phyloP scores from a whole-genome alignment of 2,329 filamentous ascomycete genomes.

The Pezicula radicicola region DNA sequence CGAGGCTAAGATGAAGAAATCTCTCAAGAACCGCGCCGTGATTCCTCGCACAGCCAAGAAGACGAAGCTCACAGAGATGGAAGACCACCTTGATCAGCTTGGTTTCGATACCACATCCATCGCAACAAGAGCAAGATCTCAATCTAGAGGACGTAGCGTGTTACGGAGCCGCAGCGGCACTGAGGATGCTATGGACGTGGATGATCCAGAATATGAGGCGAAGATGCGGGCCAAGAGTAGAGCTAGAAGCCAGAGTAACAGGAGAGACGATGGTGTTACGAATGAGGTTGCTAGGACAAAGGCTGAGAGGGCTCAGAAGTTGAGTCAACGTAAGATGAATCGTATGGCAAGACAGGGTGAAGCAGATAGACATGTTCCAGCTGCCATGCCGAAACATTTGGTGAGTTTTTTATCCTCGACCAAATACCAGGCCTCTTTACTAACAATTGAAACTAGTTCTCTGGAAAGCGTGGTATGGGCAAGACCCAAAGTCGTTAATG shows the following conservation, averaged over 20 bases:
- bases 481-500: conserved; percentile 74
- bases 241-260: conserved; percentile 63
- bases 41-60: conserved; percentile 81
- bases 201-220: conserved; percentile 50
- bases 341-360: conserved; percentile 96
- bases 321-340: conserved; percentile 98
- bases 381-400: conserved; percentile 84
- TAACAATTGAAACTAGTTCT: conserved; percentile 53
- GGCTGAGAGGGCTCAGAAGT: conserved; percentile 82
- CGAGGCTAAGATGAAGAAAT: conserved; percentile 92
- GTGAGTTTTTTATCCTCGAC: conserved; percentile 49
- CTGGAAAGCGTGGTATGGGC: conserved; percentile 91
- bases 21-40: conserved; percentile 92
- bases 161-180: conserved; percentile 60
- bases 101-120: conserved; percentile 81
- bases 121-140: conserved; percentile 68
- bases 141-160: conserved; percentile 67
- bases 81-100: conserved; percentile 78
- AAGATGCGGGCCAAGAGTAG: conserved; percentile 73
- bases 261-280: conserved; percentile 74
- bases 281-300: conserved; percentile 66
- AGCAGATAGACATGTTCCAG: conserved; percentile 84
- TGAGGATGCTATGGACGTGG: conserved; percentile 74
- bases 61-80: conserved; percentile 83
- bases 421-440: neutral